Evolutionary conservation across 768 basidiomycete species (phyloP).

Genomic region (Boletales sp.): DNA sequence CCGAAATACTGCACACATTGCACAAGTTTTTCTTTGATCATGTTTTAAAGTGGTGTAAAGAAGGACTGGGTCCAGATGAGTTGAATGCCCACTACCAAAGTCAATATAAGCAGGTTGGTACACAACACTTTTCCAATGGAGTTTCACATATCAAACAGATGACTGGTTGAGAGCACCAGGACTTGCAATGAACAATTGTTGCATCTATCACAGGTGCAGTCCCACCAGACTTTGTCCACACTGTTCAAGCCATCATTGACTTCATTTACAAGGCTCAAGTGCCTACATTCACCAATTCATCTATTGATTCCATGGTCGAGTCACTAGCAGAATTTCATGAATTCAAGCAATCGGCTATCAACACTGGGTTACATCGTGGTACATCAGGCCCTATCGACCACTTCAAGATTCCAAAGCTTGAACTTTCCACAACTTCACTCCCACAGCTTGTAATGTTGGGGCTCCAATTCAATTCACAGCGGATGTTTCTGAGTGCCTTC

Average conservation of each 20-base stretch:
- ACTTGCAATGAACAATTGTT: too few species aligned
- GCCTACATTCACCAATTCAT: conserved; percentile 7
- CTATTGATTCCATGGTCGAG: conserved; percentile 5
- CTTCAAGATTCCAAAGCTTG: conserved; percentile 4
- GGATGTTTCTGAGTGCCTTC: conserved; percentile 9
- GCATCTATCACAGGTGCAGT: too few species aligned
- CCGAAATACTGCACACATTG: conserved; percentile 4
- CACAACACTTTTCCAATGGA: too few species aligned
- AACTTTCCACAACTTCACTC: conserved; percentile 9
- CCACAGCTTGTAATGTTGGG: conserved; percentile 14
- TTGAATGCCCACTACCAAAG: background rate
- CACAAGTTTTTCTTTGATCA: conserved; percentile 15
- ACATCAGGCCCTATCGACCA: background rate
- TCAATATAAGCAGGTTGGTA: too few species aligned
- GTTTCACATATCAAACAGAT: too few species aligned
- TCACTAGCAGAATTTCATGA: conserved; percentile 9
- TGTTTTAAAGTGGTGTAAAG: conserved; percentile 7
- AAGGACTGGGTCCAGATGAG: background rate
- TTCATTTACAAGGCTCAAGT: conserved; percentile 24
- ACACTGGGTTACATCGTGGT: conserved; percentile 2
- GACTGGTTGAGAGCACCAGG: too few species aligned
- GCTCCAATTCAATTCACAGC: conserved; percentile 25
- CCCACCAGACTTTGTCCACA: too few species aligned
- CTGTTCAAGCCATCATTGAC: conserved; percentile 14
- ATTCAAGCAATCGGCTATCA: conserved; percentile 12